Conservation (phyloP, 169 alveolate genomes). For the Eimeria sp. region DNA sequence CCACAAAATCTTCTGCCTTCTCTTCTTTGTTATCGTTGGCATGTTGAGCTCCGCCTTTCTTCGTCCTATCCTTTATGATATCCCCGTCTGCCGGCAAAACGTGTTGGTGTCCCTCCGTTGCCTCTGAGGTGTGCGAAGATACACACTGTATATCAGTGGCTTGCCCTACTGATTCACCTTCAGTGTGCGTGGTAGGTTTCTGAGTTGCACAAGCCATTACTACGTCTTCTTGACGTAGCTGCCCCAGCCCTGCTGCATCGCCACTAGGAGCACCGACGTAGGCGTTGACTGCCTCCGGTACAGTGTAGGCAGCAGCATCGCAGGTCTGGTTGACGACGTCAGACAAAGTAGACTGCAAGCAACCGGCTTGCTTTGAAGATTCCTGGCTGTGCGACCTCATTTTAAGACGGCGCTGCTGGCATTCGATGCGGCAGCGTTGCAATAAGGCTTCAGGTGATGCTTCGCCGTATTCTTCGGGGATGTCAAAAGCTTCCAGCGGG, state of each 20-base stretch:
- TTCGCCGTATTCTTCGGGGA: conserved; percentile 74
- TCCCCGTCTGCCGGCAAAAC: neutral
- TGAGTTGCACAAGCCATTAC: neutral
- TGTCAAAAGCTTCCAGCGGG: conserved; percentile 67
- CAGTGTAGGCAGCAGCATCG: neutral
- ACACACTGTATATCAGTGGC: neutral
- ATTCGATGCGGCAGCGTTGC: conserved; percentile 64
- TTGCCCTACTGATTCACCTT: neutral
- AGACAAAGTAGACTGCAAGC: neutral
- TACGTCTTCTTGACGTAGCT: neutral
- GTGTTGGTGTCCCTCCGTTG: neutral
- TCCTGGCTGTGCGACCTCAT: neutral
- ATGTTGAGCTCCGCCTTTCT: neutral
- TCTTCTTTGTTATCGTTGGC: neutral
- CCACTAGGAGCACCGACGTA: neutral
- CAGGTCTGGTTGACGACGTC: neutral
- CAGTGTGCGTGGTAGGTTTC: neutral
- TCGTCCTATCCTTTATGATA: neutral
- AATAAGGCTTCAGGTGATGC: conserved; percentile 44
- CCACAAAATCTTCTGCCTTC: neutral
- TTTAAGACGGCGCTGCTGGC: conserved; percentile 49
- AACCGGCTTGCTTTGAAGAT: neutral
- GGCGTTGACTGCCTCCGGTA: neutral
- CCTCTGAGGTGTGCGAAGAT: neutral
- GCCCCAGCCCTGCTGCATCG: neutral